These are phyloP conservation scores for Phytopythium vexans DNA, from an alignment of 352 stramenopile species.

Conservation along the genomic window DNA sequence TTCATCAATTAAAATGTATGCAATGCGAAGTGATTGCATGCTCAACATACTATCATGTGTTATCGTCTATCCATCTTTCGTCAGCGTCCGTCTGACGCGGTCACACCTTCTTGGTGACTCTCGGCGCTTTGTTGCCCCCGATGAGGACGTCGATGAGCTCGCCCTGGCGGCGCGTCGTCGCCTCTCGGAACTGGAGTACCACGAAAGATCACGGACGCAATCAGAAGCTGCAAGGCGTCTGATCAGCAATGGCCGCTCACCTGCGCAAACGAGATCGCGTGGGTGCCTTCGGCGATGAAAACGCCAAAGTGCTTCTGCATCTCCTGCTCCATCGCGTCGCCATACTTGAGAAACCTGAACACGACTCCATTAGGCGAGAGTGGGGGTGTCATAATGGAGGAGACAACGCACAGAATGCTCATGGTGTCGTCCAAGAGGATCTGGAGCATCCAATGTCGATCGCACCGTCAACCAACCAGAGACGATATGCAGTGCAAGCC, in stretches of 20 bases:
- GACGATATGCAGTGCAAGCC: neutral
- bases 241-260: constrained; percentile 12
- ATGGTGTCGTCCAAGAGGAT: constrained; percentile 77
- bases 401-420: constrained; percentile 57
- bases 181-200: constrained; percentile 46
- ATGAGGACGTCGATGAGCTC: constrained; percentile 59
- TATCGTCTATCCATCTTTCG: neutral
- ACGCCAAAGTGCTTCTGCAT: constrained; percentile 75
- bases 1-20: too few species aligned
- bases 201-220: neutral
- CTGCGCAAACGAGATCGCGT: constrained; percentile 63
- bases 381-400: neutral
- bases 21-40: too few species aligned
- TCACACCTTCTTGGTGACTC: constrained; percentile 2
- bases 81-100: neutral
- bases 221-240: neutral
- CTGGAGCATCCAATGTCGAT: constrained; percentile 12
- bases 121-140: constrained; percentile 1
- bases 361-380: neutral
- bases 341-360: constrained; percentile 68
- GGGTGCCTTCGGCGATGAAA: constrained; percentile 53
- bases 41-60: too few species aligned
- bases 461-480: neutral
- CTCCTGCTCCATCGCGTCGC: constrained; percentile 73
- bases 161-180: constrained; percentile 46